Base-by-base conservation (phyloP, 2,329 filamentous ascomycete species). In the Cucurbitaria berberidis region DNA sequence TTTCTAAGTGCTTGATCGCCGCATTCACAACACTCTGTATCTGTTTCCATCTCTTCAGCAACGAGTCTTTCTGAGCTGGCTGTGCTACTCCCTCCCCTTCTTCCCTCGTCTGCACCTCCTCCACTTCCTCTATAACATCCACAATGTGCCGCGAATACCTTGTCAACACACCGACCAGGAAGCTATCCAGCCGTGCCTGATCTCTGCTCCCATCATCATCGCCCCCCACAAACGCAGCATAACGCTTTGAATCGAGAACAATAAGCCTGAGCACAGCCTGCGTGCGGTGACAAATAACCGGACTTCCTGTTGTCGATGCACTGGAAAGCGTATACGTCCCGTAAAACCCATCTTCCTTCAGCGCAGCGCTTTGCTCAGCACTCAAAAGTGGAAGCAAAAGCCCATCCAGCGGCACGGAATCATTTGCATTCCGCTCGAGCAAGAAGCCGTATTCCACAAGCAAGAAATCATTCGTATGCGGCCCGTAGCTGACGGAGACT, bases 391-490 rank as follows among this genome's bases (percentile, higher is more conserved):
- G 73, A 0, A 80, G 49, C 10, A 82, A 59, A 15, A 77, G 47
- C 44, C 76, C 63, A 51, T 81, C 79, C 7, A 81, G 63, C 2
- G 69, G 68, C 8, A 80, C 64, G 2, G 69, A 64, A 58, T 81
- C 79, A 48, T 76, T 72, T 16, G 56, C 49, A 49, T 76, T 78
- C 9, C 10, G 8, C 27, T 47, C 56, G 0, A 76, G 69, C 13
- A 80, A 70, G 62, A 82, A 82, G n/a, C 79, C 79, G 50, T 82
- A 93, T 73, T 91, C 89, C 0, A 84, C 82, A 2, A 92, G 80
- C 16, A 92, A 74, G 60, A 89, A 89, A 67, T 92, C 89, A 57
- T 90, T 90, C 24, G 82, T 82, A 68, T 92, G 89, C 1, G 80
- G 71, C 3, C 89, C 89, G 63, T 93, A 93, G 24, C 82, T 85